These are phyloP conservation scores for Laetiporus sulphureus DNA, from an alignment of 1,284 basidiomycete genomes.

Conservation along the genomic window DNA sequence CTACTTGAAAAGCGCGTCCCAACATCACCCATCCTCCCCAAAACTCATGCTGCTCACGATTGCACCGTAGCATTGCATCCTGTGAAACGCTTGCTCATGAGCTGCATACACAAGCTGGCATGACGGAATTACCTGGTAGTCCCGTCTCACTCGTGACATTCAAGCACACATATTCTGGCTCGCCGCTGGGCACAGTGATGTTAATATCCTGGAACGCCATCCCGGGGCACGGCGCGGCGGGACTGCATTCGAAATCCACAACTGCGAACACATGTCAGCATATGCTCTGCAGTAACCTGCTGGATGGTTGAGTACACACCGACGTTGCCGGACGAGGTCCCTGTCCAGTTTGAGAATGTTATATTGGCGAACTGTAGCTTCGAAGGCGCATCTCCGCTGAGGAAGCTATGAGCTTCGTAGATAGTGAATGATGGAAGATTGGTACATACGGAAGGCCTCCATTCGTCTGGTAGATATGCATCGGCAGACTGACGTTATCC, in stretches of 20 bases:
- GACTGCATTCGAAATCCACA: conserved; percentile 47
- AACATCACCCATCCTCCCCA: no score
- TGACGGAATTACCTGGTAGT: conserved; percentile 30
- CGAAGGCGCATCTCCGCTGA: conserved; percentile 42
- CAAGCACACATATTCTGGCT: conserved; percentile 36
- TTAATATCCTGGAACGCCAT: conserved; percentile 39
- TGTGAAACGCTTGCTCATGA: background rate
- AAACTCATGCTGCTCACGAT: background rate
- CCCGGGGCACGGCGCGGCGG: conserved; percentile 40
- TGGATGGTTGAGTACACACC: conserved; percentile 23
- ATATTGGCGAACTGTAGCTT: conserved; percentile 42
- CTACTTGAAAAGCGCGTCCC: no score
- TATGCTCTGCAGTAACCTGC: background rate
- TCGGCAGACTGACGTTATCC: conserved; percentile 38
- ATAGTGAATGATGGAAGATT: background rate
- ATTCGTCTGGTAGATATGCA: conserved; percentile 50
- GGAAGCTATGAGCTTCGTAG: background rate
- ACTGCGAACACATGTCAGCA: conserved; percentile 29
- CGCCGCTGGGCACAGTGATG: conserved; percentile 31
- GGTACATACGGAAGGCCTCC: conserved; percentile 37
- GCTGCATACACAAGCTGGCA: no score
- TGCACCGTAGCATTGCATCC: conserved; percentile 9
- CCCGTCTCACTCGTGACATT: conserved; percentile 41
- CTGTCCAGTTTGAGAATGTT: conserved; percentile 40
- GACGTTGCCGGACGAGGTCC: conserved; percentile 35